Percentiles rank a stretch among this genome's conserved stretches.
Evolutionary conservation across 495 filamentous ascomycete species (phyloP).

Genomic region (Hypoxylon subgilvum): DNA sequence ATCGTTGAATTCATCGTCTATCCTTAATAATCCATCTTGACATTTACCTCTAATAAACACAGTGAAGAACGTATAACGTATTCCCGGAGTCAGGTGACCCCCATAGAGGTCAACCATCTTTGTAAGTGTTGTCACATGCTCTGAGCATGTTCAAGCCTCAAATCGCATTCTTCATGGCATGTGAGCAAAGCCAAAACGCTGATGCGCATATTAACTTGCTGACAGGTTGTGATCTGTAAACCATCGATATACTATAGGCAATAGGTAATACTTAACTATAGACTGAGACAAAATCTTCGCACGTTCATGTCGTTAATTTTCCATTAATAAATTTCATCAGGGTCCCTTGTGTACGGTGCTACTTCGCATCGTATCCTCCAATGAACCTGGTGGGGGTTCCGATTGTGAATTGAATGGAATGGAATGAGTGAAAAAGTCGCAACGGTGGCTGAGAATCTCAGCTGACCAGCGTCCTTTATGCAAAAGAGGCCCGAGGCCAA

Average conservation of each 20-base stretch:
- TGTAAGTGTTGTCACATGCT: not conserved
- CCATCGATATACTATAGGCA: not conserved
- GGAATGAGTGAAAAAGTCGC: too few species aligned
- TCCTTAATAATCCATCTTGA: too few species aligned
- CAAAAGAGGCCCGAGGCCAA: conserved; percentile 22
- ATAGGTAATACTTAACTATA: too few species aligned
- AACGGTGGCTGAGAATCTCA: conserved; percentile 33
- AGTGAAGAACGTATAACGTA: not conserved
- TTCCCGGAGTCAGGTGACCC: conserved; percentile 2
- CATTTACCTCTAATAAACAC: too few species aligned
- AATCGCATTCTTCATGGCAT: not conserved
- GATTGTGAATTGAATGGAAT: not conserved
- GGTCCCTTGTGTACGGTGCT: conserved; percentile 10
- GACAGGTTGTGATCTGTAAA: not conserved
- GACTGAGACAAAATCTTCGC: not conserved
- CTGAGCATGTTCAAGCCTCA: not conserved
- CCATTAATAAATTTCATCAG: too few species aligned
- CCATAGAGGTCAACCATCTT: too few species aligned
- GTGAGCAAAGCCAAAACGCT: conserved; percentile 1
- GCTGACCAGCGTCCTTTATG: conserved; percentile 32
- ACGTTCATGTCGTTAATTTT: not conserved
- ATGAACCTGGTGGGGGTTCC: conserved; percentile 9
- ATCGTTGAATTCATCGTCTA: not conserved
- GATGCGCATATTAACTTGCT: too few species aligned
- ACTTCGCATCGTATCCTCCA: conserved; percentile 26